A percentile compares a stretch with the other conserved stretches of the same genome.
phyloP scores from a whole-genome alignment of 306 rosid species.

The Morella rubra region DNA sequence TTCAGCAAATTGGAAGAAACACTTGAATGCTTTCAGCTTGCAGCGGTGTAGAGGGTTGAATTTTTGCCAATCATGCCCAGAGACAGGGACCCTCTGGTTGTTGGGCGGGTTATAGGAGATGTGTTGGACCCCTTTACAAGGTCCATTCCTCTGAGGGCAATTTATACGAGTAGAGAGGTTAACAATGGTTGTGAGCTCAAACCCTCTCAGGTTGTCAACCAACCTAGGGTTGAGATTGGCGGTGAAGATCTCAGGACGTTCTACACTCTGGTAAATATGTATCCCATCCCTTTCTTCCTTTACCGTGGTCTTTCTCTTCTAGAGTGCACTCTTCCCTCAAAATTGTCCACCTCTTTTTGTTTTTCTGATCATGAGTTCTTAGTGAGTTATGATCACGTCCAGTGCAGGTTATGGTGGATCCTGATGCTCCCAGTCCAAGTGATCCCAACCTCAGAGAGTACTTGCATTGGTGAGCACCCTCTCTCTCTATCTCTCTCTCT shows the following conservation, averaged over 20 bases:
- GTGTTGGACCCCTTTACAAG: too few relatives aligned
- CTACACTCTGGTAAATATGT: conserved; percentile 46
- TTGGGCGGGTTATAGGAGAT: too few relatives aligned
- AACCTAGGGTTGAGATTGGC: too few relatives aligned
- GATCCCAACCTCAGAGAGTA: conserved; percentile 55
- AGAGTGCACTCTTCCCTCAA: too few relatives aligned
- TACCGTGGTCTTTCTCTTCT: not conserved
- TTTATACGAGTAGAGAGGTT: too few relatives aligned
- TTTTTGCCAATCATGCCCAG: too few relatives aligned
- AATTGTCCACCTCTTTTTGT: too few relatives aligned
- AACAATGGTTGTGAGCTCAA: too few relatives aligned
- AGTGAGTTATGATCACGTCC: not conserved
- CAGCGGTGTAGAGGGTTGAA: not conserved
- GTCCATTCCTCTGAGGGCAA: too few relatives aligned
- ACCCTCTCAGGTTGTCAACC: too few relatives aligned
- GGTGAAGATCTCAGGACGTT: conserved; percentile 50
- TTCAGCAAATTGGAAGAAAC: not conserved
- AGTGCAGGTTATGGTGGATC: conserved; percentile 37
- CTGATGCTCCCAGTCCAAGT: conserved; percentile 69
- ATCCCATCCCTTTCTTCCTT: not conserved
- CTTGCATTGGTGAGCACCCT: conserved; percentile 46
- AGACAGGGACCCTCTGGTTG: too few relatives aligned
- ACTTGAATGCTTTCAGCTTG: not conserved
- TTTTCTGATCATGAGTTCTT: not conserved
- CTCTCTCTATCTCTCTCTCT: too few relatives aligned